phyloP scores from a whole-genome alignment of 805 yeast genomes.

The Lachancea nothofagi region DNA sequence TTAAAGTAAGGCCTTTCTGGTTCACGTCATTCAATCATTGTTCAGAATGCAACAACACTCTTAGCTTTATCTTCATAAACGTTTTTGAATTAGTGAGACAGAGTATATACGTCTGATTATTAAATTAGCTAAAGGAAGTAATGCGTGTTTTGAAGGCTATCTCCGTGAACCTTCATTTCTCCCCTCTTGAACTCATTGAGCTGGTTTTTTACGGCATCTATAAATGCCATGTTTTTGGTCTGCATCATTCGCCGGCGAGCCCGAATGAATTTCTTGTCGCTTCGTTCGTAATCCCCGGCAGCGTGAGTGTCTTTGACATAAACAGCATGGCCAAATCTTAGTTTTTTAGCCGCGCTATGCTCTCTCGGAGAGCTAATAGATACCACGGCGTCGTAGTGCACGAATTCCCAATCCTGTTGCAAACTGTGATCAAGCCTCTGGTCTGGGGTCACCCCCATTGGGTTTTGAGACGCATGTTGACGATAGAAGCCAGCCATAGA shows the following conservation, averaged over 20 bases:
- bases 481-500: slow-evolving; percentile 21
- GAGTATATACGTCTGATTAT: not conserved
- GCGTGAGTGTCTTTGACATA: slow-evolving; percentile 29
- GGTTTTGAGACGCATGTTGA: slow-evolving; percentile 7
- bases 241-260: slow-evolving; percentile 20
- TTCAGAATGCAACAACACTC: no score
- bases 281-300: slow-evolving; percentile 26
- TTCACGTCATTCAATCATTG: no score
- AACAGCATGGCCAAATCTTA: slow-evolving; percentile 23
- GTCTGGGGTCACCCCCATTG: slow-evolving; percentile 3
- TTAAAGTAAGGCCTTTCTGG: no score
- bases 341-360: not conserved
- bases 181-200: slow-evolving; percentile 56
- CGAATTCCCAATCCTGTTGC: slow-evolving; percentile 22
- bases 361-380: not conserved
- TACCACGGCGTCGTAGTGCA: slow-evolving; percentile 16
- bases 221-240: slow-evolving; percentile 15
- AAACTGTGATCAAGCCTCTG: slow-evolving; percentile 15
- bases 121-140: slow-evolving; percentile 36
- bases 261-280: slow-evolving; percentile 21
- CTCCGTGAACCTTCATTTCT: slow-evolving; percentile 65
- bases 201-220: slow-evolving; percentile 50
- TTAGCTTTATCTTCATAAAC: no score
- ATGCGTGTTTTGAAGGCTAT: slow-evolving; percentile 58
- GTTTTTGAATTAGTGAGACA: not conserved